These are phyloP conservation scores for Verticillium nonalfalfae DNA, from an alignment of 2,329 filamentous ascomycete species.

Conservation along the genomic window DNA sequence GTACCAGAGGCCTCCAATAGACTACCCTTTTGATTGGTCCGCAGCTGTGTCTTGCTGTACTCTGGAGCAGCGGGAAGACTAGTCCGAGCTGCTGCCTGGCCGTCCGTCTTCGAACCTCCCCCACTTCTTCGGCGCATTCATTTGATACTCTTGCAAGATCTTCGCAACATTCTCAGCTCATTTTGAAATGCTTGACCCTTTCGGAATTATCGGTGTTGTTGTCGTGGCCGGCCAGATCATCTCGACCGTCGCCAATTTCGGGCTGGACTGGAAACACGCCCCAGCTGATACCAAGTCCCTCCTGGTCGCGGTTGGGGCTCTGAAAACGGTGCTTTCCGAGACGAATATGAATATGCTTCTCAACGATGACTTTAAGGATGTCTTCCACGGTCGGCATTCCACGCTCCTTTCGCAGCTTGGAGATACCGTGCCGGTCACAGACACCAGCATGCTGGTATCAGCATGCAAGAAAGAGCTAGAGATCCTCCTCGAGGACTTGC, in stretches of 20 bases:
- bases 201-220: constrained; percentile 7
- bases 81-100: too few species aligned
- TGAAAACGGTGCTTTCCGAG: constrained; percentile 8
- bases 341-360: constrained; percentile 6
- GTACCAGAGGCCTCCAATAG: too few species aligned
- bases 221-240: constrained; percentile 7
- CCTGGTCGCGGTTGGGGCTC: constrained; percentile 3
- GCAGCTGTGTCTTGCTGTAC: too few species aligned
- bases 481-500: background rate
- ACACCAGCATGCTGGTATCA: background rate
- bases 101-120: too few species aligned
- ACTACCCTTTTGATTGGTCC: too few species aligned
- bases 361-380: constrained; percentile 14
- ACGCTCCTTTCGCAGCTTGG: constrained; percentile 8
- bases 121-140: too few species aligned
- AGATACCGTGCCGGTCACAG: background rate
- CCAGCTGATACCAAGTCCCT: constrained; percentile 5
- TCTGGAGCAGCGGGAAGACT: too few species aligned
- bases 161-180: too few species aligned
- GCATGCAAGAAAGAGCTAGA: constrained; percentile 1
- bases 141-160: too few species aligned
- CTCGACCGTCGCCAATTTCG: background rate
- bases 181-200: constrained; percentile 2
- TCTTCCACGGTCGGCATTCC: constrained; percentile 13
- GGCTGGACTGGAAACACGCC: constrained; percentile 10